Evolutionary conservation across 441 rosid species (phyloP).

Genomic region (Eruca vesicaria): DNA sequence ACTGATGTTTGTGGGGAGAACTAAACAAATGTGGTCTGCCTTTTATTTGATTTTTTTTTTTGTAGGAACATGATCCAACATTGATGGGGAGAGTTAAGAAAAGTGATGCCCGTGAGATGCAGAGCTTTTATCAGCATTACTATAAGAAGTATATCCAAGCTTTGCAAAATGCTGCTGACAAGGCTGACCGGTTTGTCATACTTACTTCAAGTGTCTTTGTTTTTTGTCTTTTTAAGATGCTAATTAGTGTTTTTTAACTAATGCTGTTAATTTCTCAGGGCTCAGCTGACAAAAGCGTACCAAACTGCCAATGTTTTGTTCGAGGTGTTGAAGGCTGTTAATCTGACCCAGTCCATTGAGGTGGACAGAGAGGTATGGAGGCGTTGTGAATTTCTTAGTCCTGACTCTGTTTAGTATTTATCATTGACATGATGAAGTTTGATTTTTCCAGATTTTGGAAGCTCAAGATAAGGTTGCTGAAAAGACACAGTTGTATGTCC

Average conservation of each 20-base stretch:
- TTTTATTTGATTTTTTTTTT: conserved; percentile 9
- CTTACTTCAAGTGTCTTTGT: conserved; percentile 1
- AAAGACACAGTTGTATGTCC: conserved; percentile 86
- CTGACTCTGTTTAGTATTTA: background rate
- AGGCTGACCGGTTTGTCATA: conserved; percentile 85
- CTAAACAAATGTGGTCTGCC: no score
- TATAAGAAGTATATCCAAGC: conserved; percentile 93
- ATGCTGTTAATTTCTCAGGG: conserved; percentile 52
- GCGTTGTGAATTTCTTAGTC: no score
- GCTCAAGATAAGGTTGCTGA: conserved; percentile 93
- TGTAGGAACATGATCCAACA: conserved; percentile 94
- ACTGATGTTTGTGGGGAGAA: background rate
- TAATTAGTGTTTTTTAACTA: background rate
- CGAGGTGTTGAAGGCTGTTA: conserved; percentile 97
- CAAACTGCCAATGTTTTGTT: conserved; percentile 99
- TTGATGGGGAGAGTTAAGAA: conserved; percentile 78
- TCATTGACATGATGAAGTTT: conserved; percentile 22
- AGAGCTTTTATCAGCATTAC: conserved; percentile 92
- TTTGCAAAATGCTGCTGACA: conserved; percentile 93
- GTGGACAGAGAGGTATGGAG: conserved; percentile 92
- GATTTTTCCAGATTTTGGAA: conserved; percentile 69
- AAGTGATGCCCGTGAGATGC: conserved; percentile 99
- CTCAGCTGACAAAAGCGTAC: conserved; percentile 97
- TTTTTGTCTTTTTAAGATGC: background rate
- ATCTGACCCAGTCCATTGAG: conserved; percentile 88